Base-by-base conservation (phyloP, 164 flowering plant species). In the Paratinospora sagittata region DNA sequence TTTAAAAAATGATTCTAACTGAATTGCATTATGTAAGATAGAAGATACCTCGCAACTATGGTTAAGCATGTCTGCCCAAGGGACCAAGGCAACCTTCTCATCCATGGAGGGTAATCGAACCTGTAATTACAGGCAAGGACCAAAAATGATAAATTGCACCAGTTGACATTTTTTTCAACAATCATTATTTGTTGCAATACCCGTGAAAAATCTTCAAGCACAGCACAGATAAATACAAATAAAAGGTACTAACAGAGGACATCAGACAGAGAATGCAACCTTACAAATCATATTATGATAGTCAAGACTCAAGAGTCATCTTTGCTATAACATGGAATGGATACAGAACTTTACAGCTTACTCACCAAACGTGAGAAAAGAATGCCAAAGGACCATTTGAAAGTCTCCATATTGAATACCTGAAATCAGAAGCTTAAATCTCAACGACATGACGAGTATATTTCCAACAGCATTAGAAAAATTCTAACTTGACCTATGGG, bases 41-140 rank as follows among this genome's bases (percentile, higher is more conserved):
- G 34, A 63, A 68, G 67, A 70, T 77, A 94, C 98, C 88, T 92
- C 96, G 79, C 97, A 89, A 69, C 84, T 92, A 74, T 94, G 98
- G 75, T 94, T 94, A 71, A 94, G 83, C 98, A 94, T 94, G 87
- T 94, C 98, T 75, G 97, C 98, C 97, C 97, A 94, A 23, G 98
- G 98, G 75, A 94, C 97, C 82, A 94, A 82, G 45, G 97, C 95
- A 80, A 92, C 90, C 78, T 73, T 89, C 75, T 87, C 98, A 78
- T 87, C 92, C 97, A 89, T 81, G 63, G 98, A 90, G 49, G 97
- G 98, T 72, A 94, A 82, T 33, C 97, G 84, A 43, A 94, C 97
- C 98, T 94, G 85, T 65, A 13, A 63, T 26, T 23, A 63, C 37
- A 72, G 37, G 11, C 19, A 71, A 58, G 14, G 13, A 8, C 13